Conservation (phyloP, 2,329 filamentous ascomycete genomes). For the Plenodomus lindquistii region DNA sequence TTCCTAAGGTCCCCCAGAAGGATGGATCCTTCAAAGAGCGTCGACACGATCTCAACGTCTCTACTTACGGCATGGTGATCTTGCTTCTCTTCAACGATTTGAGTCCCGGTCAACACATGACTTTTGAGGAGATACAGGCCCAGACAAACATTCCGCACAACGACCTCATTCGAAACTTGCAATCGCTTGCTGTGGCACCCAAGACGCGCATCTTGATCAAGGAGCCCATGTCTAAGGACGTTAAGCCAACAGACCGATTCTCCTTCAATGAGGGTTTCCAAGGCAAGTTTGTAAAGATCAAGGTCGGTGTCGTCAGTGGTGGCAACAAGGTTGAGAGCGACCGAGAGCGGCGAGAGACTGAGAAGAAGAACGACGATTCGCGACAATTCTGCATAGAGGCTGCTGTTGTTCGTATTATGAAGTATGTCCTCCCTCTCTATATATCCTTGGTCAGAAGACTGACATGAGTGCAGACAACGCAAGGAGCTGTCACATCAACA, state of each 20-base stretch:
- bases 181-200: constrained; percentile 78
- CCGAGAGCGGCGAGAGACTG: constrained; percentile 68
- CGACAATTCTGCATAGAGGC: constrained; percentile 74
- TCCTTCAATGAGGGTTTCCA: constrained; percentile 80
- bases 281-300: constrained; percentile 84
- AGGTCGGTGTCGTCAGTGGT: constrained; percentile 80
- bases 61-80: constrained; percentile 90
- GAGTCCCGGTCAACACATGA: constrained; percentile 53
- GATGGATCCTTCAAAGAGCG: constrained; percentile 67
- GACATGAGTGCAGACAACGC: constrained; percentile 61
- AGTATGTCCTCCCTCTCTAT: constrained; percentile 59
- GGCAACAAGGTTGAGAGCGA: constrained; percentile 83
- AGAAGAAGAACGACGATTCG: constrained; percentile 75
- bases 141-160: constrained; percentile 75
- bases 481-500: constrained; percentile 72
- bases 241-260: constrained; percentile 78
- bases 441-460: constrained; percentile 6
- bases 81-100: constrained; percentile 88
- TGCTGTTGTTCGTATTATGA: constrained; percentile 81
- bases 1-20: constrained; percentile 74
- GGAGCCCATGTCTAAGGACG: constrained; percentile 75
- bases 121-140: constrained; percentile 78
- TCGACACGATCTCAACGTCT: constrained; percentile 87
- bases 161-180: constrained; percentile 77
- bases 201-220: constrained; percentile 83